Conservation (phyloP, 768 basidiomycete genomes). For the Hortiboletus flavorubellus region DNA sequence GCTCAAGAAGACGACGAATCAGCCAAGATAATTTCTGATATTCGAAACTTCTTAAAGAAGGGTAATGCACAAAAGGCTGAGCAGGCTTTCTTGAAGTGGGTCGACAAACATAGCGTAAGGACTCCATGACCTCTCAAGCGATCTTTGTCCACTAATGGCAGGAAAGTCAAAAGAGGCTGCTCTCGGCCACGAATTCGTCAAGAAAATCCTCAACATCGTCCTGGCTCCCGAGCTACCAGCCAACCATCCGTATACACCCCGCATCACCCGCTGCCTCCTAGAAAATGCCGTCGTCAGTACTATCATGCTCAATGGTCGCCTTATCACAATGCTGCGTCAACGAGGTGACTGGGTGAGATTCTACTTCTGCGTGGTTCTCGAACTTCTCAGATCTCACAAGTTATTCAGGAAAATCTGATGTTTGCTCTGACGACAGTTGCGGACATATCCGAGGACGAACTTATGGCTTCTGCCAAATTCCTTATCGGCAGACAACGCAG, state of each 20-base stretch:
- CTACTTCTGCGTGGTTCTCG: background rate
- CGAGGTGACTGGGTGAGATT: constrained; percentile 64
- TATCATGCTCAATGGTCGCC: constrained; percentile 58
- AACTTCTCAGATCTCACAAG: background rate
- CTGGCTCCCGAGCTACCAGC: constrained; percentile 40
- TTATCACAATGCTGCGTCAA: constrained; percentile 50
- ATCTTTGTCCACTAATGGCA: background rate
- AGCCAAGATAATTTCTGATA: constrained; percentile 34
- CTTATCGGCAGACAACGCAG: constrained; percentile 41
- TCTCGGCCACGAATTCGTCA: constrained; percentile 53
- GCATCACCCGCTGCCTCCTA: constrained; percentile 57
- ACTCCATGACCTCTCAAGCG: background rate
- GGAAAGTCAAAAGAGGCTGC: constrained; percentile 16
- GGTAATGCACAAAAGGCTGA: constrained; percentile 52
- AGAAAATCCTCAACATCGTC: constrained; percentile 51
- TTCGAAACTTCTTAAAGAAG: constrained; percentile 41
- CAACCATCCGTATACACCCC: constrained; percentile 48
- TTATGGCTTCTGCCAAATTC: constrained; percentile 49
- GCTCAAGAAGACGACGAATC: constrained; percentile 18
- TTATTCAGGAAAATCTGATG: constrained; percentile 37
- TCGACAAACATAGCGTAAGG: constrained; percentile 35
- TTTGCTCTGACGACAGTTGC: constrained; percentile 50
- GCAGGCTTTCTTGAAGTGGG: constrained; percentile 61
- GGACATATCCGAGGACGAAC: constrained; percentile 65
- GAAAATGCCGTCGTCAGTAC: constrained; percentile 52